Evolutionary conservation across 176 grass and related monocot species (phyloP), one percentile per base, ranked within the genome.

Genomic region (Poa pratensis): DNA sequence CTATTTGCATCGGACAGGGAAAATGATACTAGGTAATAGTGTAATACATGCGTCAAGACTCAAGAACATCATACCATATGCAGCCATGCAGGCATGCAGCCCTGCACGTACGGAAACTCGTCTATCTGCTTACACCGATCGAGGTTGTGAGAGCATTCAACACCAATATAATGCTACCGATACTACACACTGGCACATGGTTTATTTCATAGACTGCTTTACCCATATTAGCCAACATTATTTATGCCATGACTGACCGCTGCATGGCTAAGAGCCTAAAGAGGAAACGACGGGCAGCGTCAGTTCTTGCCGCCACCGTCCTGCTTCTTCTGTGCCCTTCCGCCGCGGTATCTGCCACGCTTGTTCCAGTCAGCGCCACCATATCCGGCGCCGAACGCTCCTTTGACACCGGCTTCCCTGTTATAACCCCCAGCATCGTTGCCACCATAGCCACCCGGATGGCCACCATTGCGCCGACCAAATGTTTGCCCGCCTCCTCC

Each of bases 281-380:
- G 53, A 59, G n/a, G 19, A 35, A 39, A 86, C 30, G 72, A 53
- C n/a, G 79, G 22, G 35, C 46, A 12, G 63, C 72, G 49, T 70
- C 66, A 80, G 20, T 80, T 80, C 5, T 63, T 57, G 28, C 82
- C 82, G 79, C 84, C 83, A 62, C 79, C 40, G 12, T 82, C 80
- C n/a, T 73, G 70, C 70, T 59, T 74, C 39, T 54, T 46, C 66
- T 49, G 19, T 3, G 77, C 6, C 34, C 26, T 81, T 69, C 75
- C 19, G 30, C 64, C 58, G 62, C 52, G 66, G 84, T 86, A 86
- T 9, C 43, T 24, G 0, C 88, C 84, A 35, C 68, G 89, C 84
- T 80, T 90, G 75, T 77, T 87, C 89, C 85, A 90, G 67, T 13
- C 61, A 15, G 66, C 49, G 1, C 22, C 80, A 19, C 27, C 42